A percentile compares a stretch with the other conserved stretches of the same genome.
These are phyloP conservation scores for Aaosphaeria pasadenensis DNA, from an alignment of 2,329 filamentous ascomycete species.

Conservation along the genomic window DNA sequence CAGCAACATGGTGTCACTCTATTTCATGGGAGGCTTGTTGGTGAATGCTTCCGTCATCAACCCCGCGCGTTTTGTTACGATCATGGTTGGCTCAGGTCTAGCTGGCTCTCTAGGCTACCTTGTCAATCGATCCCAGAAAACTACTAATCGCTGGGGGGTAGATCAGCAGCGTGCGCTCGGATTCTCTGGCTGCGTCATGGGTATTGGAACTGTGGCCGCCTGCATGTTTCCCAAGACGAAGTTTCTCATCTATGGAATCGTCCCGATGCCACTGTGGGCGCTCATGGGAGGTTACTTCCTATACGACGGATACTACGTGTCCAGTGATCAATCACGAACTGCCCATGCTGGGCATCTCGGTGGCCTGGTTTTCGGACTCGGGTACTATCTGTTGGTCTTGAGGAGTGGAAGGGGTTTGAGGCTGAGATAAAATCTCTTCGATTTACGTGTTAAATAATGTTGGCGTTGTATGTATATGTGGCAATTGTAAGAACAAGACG, in stretches of 20 bases:
- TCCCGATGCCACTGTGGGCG: constrained; percentile 41
- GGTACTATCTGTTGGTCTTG: constrained; percentile 16
- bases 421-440: no score
- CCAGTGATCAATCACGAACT: constrained; percentile 19
- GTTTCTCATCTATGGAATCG: constrained; percentile 36
- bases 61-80: constrained; percentile 16
- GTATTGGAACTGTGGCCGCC: constrained; percentile 38
- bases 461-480: no score
- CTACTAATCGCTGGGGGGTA: neutral
- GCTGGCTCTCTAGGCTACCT: constrained; percentile 15
- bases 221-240: constrained; percentile 34
- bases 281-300: constrained; percentile 34
- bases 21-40: constrained; percentile 36
- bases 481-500: no score
- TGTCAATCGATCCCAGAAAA: constrained; percentile 1
- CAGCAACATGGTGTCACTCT: constrained; percentile 42
- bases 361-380: constrained; percentile 39
- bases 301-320: constrained; percentile 39
- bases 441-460: no score
- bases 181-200: constrained; percentile 43
- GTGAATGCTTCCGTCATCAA: constrained; percentile 26
- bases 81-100: constrained; percentile 31
- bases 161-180: constrained; percentile 23
- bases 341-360: constrained; percentile 48
- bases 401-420: no score